These are phyloP conservation scores for Garcia nutans DNA, from an alignment of 345 rosid species.

Conservation along the genomic window DNA sequence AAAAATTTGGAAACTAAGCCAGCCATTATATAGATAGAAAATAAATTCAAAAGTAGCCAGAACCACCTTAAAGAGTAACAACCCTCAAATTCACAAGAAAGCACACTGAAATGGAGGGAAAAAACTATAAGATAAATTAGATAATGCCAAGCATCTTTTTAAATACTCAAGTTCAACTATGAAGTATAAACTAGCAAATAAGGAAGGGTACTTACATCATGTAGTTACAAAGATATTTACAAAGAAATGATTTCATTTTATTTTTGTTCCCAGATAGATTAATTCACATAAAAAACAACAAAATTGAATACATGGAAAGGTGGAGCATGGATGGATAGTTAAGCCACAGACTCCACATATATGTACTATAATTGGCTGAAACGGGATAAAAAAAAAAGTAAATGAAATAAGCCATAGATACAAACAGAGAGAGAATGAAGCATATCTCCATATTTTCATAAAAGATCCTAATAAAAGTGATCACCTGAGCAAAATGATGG, in stretches of 20 bases:
- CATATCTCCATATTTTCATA: neutral
- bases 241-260: neutral
- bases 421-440: neutral
- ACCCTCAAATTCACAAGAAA: neutral
- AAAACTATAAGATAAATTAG: neutral
- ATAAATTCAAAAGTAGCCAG: neutral
- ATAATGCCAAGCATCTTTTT: neutral
- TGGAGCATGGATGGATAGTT: neutral
- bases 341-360: no score
- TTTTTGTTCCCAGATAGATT: no score
- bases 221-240: no score
- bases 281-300: neutral
- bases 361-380: no score
- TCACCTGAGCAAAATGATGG: conserved; percentile 16
- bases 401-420: no score
- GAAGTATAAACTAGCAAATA: no score
- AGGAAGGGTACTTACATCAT: neutral
- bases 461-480: neutral
- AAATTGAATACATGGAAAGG: no score
- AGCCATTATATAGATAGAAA: no score
- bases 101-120: neutral
- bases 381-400: no score
- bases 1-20: neutral
- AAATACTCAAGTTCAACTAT: neutral
- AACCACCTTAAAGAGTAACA: neutral